These are phyloP conservation scores for Lichtheimia ornata DNA, from an alignment of 371 early-diverging fungal species.

Conservation along the genomic window DNA sequence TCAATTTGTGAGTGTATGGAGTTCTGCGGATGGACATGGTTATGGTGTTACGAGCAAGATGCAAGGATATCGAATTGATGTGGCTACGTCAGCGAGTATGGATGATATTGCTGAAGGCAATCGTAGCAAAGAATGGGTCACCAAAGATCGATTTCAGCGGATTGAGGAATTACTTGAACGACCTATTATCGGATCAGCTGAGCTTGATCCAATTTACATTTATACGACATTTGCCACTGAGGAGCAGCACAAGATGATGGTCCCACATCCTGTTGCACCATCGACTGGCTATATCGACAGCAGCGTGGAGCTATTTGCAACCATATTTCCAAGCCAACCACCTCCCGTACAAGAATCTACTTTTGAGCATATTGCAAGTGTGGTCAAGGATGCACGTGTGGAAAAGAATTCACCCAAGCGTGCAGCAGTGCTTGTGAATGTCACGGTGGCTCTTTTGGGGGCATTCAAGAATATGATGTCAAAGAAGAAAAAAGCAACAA, in stretches of 20 bases:
- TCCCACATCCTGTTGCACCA: slow-evolving; percentile 41
- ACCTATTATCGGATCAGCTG: slow-evolving; percentile 62
- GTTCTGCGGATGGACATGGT: slow-evolving; percentile 61
- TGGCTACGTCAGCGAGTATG: slow-evolving; percentile 32
- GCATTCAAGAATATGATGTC: slow-evolving; percentile 66
- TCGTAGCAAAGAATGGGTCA: slow-evolving; percentile 58
- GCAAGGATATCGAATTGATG: slow-evolving; percentile 55
- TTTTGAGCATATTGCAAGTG: slow-evolving; percentile 74
- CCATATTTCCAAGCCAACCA: slow-evolving; percentile 63
- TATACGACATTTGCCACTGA: slow-evolving; percentile 48
- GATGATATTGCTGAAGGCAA: slow-evolving; percentile 35
- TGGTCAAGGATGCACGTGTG: slow-evolving; percentile 60
- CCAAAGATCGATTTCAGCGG: slow-evolving; percentile 57
- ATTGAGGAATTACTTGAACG: slow-evolving; percentile 60
- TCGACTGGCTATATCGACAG: slow-evolving; percentile 46
- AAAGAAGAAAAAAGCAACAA: slow-evolving; percentile 29
- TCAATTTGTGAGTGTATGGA: slow-evolving; percentile 61
- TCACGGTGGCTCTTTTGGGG: slow-evolving; percentile 72
- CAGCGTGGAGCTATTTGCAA: slow-evolving; percentile 70
- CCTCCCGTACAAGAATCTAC: slow-evolving; percentile 74
- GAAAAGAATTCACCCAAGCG: slow-evolving; percentile 79
- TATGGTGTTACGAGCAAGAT: slow-evolving; percentile 66
- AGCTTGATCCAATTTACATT: slow-evolving; percentile 59
- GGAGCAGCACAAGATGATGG: slow-evolving; percentile 1
- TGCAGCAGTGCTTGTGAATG: slow-evolving; percentile 79